These are phyloP conservation scores for Grosmannia penicillata DNA, from an alignment of 2,329 filamentous ascomycete genomes.

Conservation along the genomic window DNA sequence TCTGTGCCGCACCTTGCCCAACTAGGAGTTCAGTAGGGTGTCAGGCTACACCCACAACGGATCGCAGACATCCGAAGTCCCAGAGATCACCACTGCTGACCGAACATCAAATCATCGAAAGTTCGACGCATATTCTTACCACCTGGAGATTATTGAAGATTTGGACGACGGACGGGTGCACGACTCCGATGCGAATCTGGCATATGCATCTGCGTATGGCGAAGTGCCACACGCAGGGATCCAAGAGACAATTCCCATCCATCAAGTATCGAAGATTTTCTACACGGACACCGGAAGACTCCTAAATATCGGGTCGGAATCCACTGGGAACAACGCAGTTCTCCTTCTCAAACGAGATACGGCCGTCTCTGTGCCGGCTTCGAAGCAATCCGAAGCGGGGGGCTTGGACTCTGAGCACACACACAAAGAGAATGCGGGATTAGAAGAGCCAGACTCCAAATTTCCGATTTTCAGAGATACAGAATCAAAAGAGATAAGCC, in stretches of 20 bases:
- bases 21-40: conserved; percentile 27
- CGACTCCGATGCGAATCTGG: conserved; percentile 21
- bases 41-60: conserved; percentile 15
- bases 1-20: conserved; percentile 54
- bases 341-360: conserved; percentile 58
- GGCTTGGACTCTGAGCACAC: too few species aligned
- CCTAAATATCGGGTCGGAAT: conserved; percentile 55
- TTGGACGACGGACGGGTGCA: conserved; percentile 44
- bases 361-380: conserved; percentile 44
- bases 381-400: too few species aligned
- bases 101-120: too few species aligned
- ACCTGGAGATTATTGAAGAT: conserved; percentile 72
- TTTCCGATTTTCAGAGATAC: too few species aligned
- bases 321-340: conserved; percentile 58
- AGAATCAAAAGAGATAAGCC: conserved; percentile 10
- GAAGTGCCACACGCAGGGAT: conserved; percentile 29
- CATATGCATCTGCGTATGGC: conserved; percentile 18
- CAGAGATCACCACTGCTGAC: too few species aligned
- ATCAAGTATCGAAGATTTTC: conserved; percentile 71
- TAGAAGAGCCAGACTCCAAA: too few species aligned
- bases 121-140: conserved; percentile 59
- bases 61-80: too few species aligned
- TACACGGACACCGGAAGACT: conserved; percentile 86
- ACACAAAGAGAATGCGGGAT: too few species aligned
- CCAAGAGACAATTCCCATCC: conserved; percentile 36